A percentile compares a stretch with the other conserved stretches of the same genome.
phyloP scores from a whole-genome alignment of 2,329 filamentous ascomycete genomes.

The Ceratocystiopsis sp. region DNA sequence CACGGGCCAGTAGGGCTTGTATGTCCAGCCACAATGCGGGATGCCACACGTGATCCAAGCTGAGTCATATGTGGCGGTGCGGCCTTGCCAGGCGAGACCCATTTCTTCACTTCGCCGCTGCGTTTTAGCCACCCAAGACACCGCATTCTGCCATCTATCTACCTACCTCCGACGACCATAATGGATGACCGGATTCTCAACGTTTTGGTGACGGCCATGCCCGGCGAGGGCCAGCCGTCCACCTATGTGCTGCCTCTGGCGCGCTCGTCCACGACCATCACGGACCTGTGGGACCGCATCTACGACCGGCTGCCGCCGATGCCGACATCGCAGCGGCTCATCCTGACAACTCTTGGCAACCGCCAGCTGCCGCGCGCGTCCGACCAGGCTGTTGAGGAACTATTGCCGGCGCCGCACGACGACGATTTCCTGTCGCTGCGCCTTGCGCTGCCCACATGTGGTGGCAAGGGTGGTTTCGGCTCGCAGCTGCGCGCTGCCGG shows the following conservation, averaged over 20 bases:
- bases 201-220: constrained; percentile 69
- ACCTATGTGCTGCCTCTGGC: constrained; percentile 64
- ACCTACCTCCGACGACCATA: not conserved
- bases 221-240: constrained; percentile 66
- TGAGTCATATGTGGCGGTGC: too few relatives aligned
- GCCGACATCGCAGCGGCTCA: constrained; percentile 36
- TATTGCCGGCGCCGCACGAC: constrained; percentile 40
- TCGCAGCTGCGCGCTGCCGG: constrained; percentile 93
- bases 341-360: constrained; percentile 70
- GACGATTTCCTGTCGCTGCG: constrained; percentile 69
- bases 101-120: too few relatives aligned
- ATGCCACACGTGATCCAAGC: not conserved
- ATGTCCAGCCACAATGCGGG: not conserved
- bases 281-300: constrained; percentile 48
- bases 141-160: too few relatives aligned
- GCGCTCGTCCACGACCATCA: constrained; percentile 40
- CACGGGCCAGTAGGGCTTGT: constrained; percentile 11
- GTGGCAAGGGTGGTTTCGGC: constrained; percentile 95
- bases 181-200: constrained; percentile 33
- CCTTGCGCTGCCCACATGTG: constrained; percentile 60
- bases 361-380: constrained; percentile 44
- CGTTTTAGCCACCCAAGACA: too few relatives aligned
- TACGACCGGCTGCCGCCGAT: constrained; percentile 40
- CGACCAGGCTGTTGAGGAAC: constrained; percentile 36
- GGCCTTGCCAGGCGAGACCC: too few relatives aligned